Evolutionary conservation across 805 yeast species (phyloP).

Genomic region (Nakazawaea peltata): DNA sequence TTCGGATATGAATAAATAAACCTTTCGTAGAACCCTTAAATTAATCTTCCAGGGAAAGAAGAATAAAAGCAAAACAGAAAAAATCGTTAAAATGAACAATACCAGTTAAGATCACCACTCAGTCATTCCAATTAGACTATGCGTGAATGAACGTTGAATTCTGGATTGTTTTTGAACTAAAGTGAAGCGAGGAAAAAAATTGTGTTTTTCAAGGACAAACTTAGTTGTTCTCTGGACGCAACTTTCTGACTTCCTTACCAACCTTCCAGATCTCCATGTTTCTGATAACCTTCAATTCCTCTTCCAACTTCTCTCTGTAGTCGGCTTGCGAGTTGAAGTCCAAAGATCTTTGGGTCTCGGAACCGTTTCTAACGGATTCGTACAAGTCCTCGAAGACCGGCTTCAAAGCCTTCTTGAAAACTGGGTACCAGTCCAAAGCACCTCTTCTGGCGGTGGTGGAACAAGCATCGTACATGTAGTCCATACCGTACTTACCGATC

Average conservation of each 20-base stretch:
- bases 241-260: slow-evolving; percentile 99
- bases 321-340: slow-evolving; percentile 98
- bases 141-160: no score
- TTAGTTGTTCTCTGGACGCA: slow-evolving; percentile 98
- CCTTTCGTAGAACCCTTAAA: not conserved
- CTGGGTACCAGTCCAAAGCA: slow-evolving; percentile 99
- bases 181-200: no score
- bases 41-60: not conserved
- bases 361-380: slow-evolving; percentile 90
- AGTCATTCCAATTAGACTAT: slow-evolving; percentile 33
- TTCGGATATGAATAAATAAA: not conserved
- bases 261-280: slow-evolving; percentile 99
- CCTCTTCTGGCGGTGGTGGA: slow-evolving; percentile 99
- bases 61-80: not conserved
- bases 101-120: slow-evolving; percentile 19
- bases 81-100: no score
- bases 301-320: slow-evolving; percentile 94
- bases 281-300: slow-evolving; percentile 89
- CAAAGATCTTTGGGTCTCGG: slow-evolving; percentile 96
- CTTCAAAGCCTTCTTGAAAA: slow-evolving; percentile 97
- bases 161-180: no score
- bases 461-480: slow-evolving; percentile 99
- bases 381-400: slow-evolving; percentile 97
- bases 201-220: slow-evolving; percentile 4
- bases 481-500: slow-evolving; percentile 99